phyloP scores from a whole-genome alignment of 305 asterid genomes.

The Coffea humblotiana region DNA sequence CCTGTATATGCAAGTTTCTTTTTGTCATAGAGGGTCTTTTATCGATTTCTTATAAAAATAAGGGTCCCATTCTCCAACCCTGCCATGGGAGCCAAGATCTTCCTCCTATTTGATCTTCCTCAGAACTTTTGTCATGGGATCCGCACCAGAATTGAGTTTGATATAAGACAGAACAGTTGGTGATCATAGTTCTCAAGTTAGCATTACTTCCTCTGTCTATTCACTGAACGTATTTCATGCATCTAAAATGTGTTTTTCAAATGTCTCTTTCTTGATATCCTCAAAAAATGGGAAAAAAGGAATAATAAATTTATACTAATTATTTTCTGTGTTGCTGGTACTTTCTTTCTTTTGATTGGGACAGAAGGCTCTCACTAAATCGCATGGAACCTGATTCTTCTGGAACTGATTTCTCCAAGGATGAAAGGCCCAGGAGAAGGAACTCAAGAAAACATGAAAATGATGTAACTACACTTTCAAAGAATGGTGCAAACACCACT shows the following conservation, averaged over 20 bases:
- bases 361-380: conserved; percentile 73
- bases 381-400: conserved; percentile 62
- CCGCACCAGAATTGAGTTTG: background rate
- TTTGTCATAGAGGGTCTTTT: background rate
- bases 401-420: conserved; percentile 49
- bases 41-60: too few species aligned
- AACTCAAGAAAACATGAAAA: conserved; percentile 57
- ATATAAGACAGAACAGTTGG: background rate
- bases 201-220: background rate
- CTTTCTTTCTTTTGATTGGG: conserved; percentile 25
- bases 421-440: conserved; percentile 70
- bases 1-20: background rate
- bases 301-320: background rate
- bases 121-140: background rate
- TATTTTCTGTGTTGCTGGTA: conserved; percentile 3
- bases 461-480: conserved; percentile 56
- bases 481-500: conserved; percentile 62
- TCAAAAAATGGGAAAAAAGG: background rate
- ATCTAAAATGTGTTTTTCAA: background rate
- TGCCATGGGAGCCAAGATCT: background rate
- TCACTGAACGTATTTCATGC: background rate
- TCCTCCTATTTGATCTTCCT: background rate
- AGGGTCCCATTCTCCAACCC: background rate
- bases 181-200: background rate
- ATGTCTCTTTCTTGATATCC: background rate